Evolutionary conservation across 1,284 basidiomycete genomes (phyloP).

Genomic region (Somion occarium): DNA sequence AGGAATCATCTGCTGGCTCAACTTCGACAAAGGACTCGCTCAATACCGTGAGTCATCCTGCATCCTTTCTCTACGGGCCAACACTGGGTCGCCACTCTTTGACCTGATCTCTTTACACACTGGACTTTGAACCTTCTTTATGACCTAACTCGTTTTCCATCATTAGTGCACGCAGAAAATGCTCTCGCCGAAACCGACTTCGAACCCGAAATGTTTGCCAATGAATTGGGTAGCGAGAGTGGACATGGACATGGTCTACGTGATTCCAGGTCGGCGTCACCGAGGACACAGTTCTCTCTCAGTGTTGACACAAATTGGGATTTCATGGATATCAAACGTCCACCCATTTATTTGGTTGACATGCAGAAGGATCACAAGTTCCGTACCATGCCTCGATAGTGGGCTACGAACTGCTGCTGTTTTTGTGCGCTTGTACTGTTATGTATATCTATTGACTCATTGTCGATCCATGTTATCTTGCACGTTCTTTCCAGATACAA

Average conservation of each 20-base stretch:
- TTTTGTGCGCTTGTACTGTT: neutral
- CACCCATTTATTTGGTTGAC: slow-evolving; percentile 23
- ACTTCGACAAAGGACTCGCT: slow-evolving; percentile 49
- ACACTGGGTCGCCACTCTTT: too few relatives aligned
- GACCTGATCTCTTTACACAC: too few relatives aligned
- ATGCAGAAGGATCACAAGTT: slow-evolving; percentile 4
- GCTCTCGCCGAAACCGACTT: slow-evolving; percentile 39
- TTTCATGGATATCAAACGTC: slow-evolving; percentile 16
- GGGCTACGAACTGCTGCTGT: too few relatives aligned
- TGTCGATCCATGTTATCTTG: neutral
- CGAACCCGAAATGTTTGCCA: slow-evolving; percentile 39
- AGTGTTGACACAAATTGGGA: slow-evolving; percentile 23
- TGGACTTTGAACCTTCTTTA: too few relatives aligned
- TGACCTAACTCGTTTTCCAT: slow-evolving; percentile 1
- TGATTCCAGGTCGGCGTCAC: neutral
- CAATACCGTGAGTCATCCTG: slow-evolving; percentile 43
- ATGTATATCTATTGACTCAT: neutral
- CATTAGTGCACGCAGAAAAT: slow-evolving; percentile 40
- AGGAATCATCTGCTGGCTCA: slow-evolving; percentile 41
- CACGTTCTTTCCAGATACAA: neutral
- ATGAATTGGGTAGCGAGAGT: slow-evolving; percentile 27
- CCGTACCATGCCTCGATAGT: neutral
- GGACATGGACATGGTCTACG: slow-evolving; percentile 9
- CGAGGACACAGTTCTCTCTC: slow-evolving; percentile 9
- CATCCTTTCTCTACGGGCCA: neutral